Base-by-base conservation (phyloP, 345 rosid species). In the Bruguiera gymnorhiza region DNA sequence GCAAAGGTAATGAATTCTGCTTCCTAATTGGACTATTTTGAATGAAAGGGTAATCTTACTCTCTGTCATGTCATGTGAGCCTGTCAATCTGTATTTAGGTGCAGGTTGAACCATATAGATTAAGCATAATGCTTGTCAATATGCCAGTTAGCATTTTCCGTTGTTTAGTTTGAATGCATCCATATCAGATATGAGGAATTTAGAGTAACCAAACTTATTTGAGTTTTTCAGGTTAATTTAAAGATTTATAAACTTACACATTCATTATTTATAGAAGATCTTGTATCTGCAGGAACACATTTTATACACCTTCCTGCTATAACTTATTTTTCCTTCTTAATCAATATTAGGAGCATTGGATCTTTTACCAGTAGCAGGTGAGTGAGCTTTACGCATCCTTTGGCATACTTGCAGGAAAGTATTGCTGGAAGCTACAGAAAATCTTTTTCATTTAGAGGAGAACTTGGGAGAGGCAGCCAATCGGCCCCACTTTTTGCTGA, bases 331-430 rank as follows among this genome's bases (percentile, higher is more conserved):
- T 51, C 8, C 9, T 36, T 53, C 31, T 36, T 24, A 60, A 29
- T 36, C 50, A 62, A 31, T 23, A 54, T 53, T 24, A 20, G 20
- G 19, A 26, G 26, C 51, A 27, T 58, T 5, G 60, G 46, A 75
- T 69, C 18, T 70, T 66, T 70, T 68, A 34, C 61, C 31, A 21
- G 6, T 34, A 57, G n/a, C 10, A 8, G 29, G 23, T 8, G 19
- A 37, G 26, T 68, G 55, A 51, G 60, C 36, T 73, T 72, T 55
- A 56, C 30, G 30, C 29, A 58, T 65, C 21, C 26, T 50, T 73
- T 63, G 26, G 23, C 52, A 23, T 55, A 18, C 67, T 53, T 66
- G 82, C 91, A 88, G 97, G 96, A 81, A 79, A 81, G 72, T 76
- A 58, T 51, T 32, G 76, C 71, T 53, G 69, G 53, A 72, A 72